Base-by-base conservation (phyloP, 2,329 filamentous ascomycete genomes). In the Diaporthe sp. region DNA sequence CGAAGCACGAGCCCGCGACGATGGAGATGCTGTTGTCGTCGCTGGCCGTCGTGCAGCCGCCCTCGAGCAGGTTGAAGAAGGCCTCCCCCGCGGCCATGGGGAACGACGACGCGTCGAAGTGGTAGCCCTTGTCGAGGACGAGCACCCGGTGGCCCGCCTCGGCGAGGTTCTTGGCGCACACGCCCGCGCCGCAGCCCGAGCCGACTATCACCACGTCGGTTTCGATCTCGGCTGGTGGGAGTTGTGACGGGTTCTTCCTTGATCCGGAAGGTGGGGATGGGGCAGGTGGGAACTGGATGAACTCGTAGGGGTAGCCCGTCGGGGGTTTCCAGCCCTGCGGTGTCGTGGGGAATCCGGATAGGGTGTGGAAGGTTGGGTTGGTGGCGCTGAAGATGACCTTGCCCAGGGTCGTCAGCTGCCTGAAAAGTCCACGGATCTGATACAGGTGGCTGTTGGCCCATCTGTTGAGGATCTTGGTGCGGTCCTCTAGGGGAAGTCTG, bases 71-170 rank as follows among this genome's bases (percentile, higher is more conserved):
- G 81, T 94, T 90, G 15, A 87, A 82, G 63, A 86, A 86, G 0
- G 88, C 94, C n/a, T 90, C 86, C 3, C 85, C 85, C 76, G 92
- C 89, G 2, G 87, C 83, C 93, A 97, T 95, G 4, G 95, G 95
- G 6, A 95, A 90, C 73, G 93, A 89, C 4, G 90, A 87, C 0
- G 93, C 89, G 0, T 92, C 85, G 85, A 93, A 95, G 81, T 95
- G 90, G 82, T 95, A 95, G 2, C 90, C 90, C 81, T 95, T 96
- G 78, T 98, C 95, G 2, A 95, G 92, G 1, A 98, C 94, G 3
- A 98, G 83, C 37, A 98, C 95, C 37, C 88, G 76, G 49, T 81
- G 78, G 39, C 81, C 81, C 2, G 76, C 76, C 51, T 77, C 76
- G 51, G 76, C 31, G 1, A 77, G 68, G 55, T 63, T 76, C 49